Conservation (phyloP, 306 rosid species). For the Rosa persica region DNA sequence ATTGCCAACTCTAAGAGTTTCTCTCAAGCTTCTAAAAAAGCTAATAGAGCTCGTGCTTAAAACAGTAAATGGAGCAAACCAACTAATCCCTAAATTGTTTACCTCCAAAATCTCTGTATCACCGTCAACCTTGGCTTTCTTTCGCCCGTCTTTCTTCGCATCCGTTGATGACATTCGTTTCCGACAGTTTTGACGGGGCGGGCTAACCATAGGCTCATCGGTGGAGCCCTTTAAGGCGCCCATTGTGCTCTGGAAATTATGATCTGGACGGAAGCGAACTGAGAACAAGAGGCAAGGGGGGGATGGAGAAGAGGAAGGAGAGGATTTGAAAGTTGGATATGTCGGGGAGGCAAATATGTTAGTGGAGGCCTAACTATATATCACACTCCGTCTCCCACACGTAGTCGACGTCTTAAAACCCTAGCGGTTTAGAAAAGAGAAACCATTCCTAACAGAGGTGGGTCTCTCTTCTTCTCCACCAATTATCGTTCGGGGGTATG, state of each 20-base stretch:
- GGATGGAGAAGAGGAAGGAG: not conserved
- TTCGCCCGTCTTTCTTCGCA: not conserved
- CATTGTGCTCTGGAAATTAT: not conserved
- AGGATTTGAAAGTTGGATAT: not conserved
- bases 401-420: no score
- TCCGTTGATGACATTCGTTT: not conserved
- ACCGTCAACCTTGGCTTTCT: not conserved
- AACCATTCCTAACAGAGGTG: not conserved
- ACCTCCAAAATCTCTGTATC: not conserved
- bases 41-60: not conserved
- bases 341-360: not conserved
- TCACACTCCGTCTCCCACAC: no score
- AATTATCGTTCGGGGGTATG: no score
- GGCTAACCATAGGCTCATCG: slow-evolving; percentile 6
- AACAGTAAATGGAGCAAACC: not conserved
- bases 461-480: not conserved
- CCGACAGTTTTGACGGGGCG: slow-evolving; percentile 8
- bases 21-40: not conserved
- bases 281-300: not conserved
- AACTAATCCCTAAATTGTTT: not conserved
- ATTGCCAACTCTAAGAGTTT: not conserved
- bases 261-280: not conserved
- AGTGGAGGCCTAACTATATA: not conserved
- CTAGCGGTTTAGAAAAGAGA: no score
- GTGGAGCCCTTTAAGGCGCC: not conserved